A percentile compares a stretch with the other conserved stretches of the same genome.
These are phyloP conservation scores for Kingdonia uniflora DNA, from an alignment of 164 flowering plant genomes.

Conservation along the genomic window DNA sequence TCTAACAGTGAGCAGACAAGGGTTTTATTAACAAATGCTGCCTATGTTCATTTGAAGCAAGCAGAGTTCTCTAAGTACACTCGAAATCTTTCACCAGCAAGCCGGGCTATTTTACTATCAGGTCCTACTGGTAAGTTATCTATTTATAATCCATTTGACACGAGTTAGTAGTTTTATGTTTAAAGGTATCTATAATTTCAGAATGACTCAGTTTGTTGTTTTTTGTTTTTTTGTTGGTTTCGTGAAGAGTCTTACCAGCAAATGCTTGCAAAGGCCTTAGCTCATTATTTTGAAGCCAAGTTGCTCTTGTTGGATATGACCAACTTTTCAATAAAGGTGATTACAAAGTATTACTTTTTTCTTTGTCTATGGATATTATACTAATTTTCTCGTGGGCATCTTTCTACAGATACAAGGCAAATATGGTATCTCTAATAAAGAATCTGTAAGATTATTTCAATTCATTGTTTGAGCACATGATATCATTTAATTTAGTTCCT, in stretches of 20 bases:
- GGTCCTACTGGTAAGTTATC: slow-evolving; percentile 82
- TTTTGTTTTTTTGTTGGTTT: slow-evolving; percentile 4
- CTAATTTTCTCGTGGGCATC: slow-evolving; percentile 5
- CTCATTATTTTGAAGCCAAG: slow-evolving; percentile 85
- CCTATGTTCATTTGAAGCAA: slow-evolving; percentile 85
- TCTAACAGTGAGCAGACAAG: slow-evolving; percentile 78
- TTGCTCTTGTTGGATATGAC: slow-evolving; percentile 72
- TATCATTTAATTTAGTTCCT: neutral
- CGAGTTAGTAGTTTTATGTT: neutral
- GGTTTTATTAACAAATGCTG: slow-evolving; percentile 77
- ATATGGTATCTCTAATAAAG: slow-evolving; percentile 53
- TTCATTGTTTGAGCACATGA: neutral
- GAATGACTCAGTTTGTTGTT: neutral
- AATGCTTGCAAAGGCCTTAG: slow-evolving; percentile 96
- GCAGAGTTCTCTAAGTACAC: slow-evolving; percentile 67
- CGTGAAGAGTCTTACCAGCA: slow-evolving; percentile 83
- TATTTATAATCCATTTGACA: neutral
- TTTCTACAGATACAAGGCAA: slow-evolving; percentile 71
- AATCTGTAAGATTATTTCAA: slow-evolving; percentile 43
- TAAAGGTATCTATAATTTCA: too few relatives aligned
- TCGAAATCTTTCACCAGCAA: slow-evolving; percentile 85
- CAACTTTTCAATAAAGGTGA: slow-evolving; percentile 83
- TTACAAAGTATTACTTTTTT: neutral
- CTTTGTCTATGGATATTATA: neutral
- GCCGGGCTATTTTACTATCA: slow-evolving; percentile 82